These are phyloP conservation scores for Lactifluus piperatus DNA, from an alignment of 768 basidiomycete genomes.

Conservation along the genomic window DNA sequence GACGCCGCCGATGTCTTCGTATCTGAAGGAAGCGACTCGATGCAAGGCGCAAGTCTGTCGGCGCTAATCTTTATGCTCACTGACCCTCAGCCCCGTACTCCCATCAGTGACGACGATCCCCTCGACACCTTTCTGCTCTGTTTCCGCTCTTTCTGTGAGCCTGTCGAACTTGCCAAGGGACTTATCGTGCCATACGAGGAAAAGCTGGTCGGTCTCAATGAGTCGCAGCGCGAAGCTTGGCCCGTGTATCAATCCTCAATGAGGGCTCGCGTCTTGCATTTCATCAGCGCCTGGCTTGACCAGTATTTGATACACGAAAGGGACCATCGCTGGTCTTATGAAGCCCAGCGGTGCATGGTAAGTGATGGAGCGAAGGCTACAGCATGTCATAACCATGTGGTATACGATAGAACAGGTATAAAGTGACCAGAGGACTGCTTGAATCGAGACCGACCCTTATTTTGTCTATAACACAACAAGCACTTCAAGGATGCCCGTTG, in stretches of 20 bases:
- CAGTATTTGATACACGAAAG: conserved; percentile 10
- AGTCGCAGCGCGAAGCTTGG: conserved; percentile 7
- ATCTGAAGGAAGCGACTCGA: neutral
- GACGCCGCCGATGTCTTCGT: conserved; percentile 3
- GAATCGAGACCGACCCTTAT: too few species aligned
- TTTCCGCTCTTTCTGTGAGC: conserved; percentile 10
- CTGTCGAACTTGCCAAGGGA: conserved; percentile 3
- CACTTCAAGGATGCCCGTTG: too few species aligned
- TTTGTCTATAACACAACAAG: too few species aligned
- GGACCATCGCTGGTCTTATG: conserved; percentile 12
- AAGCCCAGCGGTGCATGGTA: too few species aligned
- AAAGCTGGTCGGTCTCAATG: neutral
- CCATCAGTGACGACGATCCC: neutral
- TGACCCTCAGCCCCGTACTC: conserved; percentile 4
- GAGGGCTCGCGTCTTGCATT: neutral
- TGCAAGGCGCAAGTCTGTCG: conserved; percentile 8
- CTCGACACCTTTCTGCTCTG: conserved; percentile 7
- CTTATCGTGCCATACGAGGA: conserved; percentile 9
- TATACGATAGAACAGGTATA: too few species aligned
- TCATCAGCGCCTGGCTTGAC: conserved; percentile 8
- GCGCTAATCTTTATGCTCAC: conserved; percentile 5
- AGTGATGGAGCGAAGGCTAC: too few species aligned
- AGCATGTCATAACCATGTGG: too few species aligned
- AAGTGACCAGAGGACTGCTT: too few species aligned
- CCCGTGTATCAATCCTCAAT: neutral